Evolutionary conservation across 2,329 filamentous ascomycete species (phyloP).

Genomic region (Clarireedia monteithiana): DNA sequence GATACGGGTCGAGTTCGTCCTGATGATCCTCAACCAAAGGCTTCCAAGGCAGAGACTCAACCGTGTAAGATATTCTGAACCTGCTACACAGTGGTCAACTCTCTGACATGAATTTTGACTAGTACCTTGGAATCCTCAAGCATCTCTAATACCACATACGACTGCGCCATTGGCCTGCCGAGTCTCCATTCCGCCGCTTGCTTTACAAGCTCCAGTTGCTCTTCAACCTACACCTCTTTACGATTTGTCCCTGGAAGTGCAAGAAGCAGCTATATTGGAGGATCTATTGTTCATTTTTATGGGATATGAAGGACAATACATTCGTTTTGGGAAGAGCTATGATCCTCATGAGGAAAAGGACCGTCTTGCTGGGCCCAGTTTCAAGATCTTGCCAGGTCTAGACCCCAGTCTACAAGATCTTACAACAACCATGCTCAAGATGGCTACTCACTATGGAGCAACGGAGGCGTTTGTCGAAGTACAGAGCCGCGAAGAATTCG

Average conservation of each 20-base stretch:
- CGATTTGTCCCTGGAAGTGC: conserved; percentile 67
- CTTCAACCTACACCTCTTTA: conserved; percentile 61
- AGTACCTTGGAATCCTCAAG: conserved; percentile 72
- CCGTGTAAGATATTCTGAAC: conserved; percentile 34
- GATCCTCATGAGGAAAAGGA: conserved; percentile 81
- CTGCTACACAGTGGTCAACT: background rate
- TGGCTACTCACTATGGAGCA: conserved; percentile 88
- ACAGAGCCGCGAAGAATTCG: conserved; percentile 86
- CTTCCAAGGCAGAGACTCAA: conserved; percentile 40
- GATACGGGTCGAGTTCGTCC: conserved; percentile 21
- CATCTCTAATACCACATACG: conserved; percentile 59
- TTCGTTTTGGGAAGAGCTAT: conserved; percentile 77
- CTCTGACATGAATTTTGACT: conserved; percentile 7
- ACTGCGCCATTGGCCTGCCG: conserved; percentile 43
- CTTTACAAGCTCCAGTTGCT: conserved; percentile 61
- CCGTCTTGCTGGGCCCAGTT: conserved; percentile 73
- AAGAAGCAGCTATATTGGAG: conserved; percentile 82
- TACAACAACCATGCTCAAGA: conserved; percentile 80
- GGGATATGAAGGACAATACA: conserved; percentile 97
- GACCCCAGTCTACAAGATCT: conserved; percentile 89
- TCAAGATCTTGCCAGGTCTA: conserved; percentile 71
- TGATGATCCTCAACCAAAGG: conserved; percentile 23
- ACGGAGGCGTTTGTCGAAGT: conserved; percentile 91
- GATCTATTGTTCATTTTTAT: conserved; percentile 93
- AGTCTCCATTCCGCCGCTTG: conserved; percentile 61